Base-by-base conservation (phyloP, 2,329 filamentous ascomycete species). In the Aphanoascus verrucosus region DNA sequence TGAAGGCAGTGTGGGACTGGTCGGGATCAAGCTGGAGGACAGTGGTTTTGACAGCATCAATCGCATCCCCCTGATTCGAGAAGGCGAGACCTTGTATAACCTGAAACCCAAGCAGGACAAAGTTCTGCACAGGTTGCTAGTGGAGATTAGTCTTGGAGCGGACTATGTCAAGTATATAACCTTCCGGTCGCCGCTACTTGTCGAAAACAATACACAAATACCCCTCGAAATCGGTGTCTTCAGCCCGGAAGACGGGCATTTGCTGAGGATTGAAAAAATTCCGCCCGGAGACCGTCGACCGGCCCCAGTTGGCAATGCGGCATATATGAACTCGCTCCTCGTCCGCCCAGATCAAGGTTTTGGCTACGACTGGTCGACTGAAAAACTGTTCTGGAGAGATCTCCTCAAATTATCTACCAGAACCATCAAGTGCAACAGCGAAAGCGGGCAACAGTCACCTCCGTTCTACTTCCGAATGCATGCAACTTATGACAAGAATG, bases 101-200 rank as follows among this genome's bases (percentile, higher is more conserved):
- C 77, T 98, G 44, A 86, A 88, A 55, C 93, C 94, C 1, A 87
- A 89, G 67, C 85, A 88, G 57, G 86, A 95, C 63, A 80, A 86
- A 55, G 78, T 95, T 2, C 77, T 91, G 58, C 94, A 98, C 67
- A 85, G 90, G 19, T 79, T 98, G 15, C 81, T 97, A 20, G 90
- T 97, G 0, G 93, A 98, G 54, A 85, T 98, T 51, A 88, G 81
- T 51, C 77, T 98, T 20, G 93, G 89, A n/a, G 74, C 81, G 0
- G 91, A 98, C 73, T 97, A 97, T 63, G 87, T 98, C 72, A 98
- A 98, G 73, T 94, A 94, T 66, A 94, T 98, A 64, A 98, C 90
- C 1, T 83, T 98, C 63, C 82, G 93, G 23, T 97, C 91, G 15
- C 93, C 93, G 0, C 74, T 98, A 1, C 72, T 96, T 0, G 83